Evolutionary conservation across 306 rosid species (phyloP).

Genomic region (Datisca glomerata): DNA sequence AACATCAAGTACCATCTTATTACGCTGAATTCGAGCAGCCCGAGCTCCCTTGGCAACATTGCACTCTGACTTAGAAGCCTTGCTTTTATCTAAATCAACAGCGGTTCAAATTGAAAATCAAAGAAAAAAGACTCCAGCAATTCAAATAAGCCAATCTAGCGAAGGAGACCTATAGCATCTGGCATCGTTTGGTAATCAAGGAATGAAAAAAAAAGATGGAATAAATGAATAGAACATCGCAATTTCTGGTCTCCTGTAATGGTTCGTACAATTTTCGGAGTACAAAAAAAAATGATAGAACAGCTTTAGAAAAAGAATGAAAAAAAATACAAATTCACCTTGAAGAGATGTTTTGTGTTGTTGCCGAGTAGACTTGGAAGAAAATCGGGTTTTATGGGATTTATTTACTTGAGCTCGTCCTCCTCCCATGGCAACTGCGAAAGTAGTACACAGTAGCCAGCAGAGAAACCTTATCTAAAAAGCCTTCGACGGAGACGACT

Average conservation of each 20-base stretch:
- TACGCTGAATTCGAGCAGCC: slow-evolving; percentile 68
- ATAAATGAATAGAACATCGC: too few species aligned
- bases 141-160: too few species aligned
- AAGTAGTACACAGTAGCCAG: too few species aligned
- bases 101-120: slow-evolving; percentile 4
- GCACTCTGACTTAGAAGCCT: slow-evolving; percentile 32
- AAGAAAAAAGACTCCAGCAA: not conserved
- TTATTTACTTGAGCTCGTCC: slow-evolving; percentile 54
- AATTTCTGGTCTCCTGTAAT: too few species aligned
- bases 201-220: too few species aligned
- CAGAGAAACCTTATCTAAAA: too few species aligned
- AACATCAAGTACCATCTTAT: slow-evolving; percentile 47
- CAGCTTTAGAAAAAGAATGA: not conserved
- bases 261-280: too few species aligned
- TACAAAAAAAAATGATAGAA: too few species aligned
- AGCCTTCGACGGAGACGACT: too few species aligned
- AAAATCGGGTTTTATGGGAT: slow-evolving; percentile 64
- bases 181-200: too few species aligned
- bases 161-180: too few species aligned
- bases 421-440: slow-evolving; percentile 41
- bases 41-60: slow-evolving; percentile 62
- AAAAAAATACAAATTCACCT: slow-evolving; percentile 23
- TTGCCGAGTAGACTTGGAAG: slow-evolving; percentile 61
- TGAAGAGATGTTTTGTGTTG: slow-evolving; percentile 46
- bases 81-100: slow-evolving; percentile 35